A percentile compares a stretch with the other conserved stretches of the same genome.
Evolutionary conservation across 768 basidiomycete species (phyloP).

Genomic region (Suillus weaverae): DNA sequence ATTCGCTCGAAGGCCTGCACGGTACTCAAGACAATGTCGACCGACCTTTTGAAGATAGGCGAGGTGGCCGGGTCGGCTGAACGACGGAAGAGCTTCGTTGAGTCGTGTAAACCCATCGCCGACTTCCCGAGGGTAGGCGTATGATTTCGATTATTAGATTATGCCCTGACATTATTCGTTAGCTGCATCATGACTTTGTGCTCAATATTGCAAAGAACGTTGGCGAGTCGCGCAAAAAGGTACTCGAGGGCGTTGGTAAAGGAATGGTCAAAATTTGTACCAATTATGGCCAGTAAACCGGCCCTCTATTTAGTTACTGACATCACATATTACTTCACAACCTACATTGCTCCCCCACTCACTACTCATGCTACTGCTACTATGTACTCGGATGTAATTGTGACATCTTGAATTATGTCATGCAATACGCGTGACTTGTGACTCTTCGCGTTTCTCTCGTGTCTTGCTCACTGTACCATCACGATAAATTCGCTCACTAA

Average conservation of each 20-base stretch:
- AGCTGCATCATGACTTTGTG: slow-evolving; percentile 70
- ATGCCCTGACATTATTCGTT: slow-evolving; percentile 11
- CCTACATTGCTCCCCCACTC: slow-evolving; percentile 28
- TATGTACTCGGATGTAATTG: slow-evolving; percentile 4
- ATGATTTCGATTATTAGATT: neutral
- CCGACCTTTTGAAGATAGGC: slow-evolving; percentile 46
- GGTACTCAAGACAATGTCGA: slow-evolving; percentile 59
- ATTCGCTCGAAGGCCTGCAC: slow-evolving; percentile 54
- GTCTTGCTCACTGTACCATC: slow-evolving; percentile 17
- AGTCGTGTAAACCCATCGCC: slow-evolving; percentile 46
- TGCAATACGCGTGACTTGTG: slow-evolving; percentile 16
- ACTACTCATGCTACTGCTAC: slow-evolving; percentile 1
- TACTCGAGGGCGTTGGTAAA: slow-evolving; percentile 69
- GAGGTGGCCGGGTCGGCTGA: slow-evolving; percentile 56
- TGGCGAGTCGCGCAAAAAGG: slow-evolving; percentile 69
- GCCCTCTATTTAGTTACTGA: slow-evolving; percentile 3
- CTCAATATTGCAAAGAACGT: slow-evolving; percentile 61
- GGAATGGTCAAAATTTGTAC: slow-evolving; percentile 58
- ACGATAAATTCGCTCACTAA: slow-evolving; percentile 13
- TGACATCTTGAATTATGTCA: slow-evolving; percentile 5
- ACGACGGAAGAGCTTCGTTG: slow-evolving; percentile 50
- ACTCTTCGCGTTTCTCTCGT: slow-evolving; percentile 26
- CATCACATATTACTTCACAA: slow-evolving; percentile 15
- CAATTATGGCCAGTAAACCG: slow-evolving; percentile 34
- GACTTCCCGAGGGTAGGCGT: slow-evolving; percentile 34